Evolutionary conservation across 176 grass and related monocot genomes (phyloP).

Genomic region (Microstegium vimineum): DNA sequence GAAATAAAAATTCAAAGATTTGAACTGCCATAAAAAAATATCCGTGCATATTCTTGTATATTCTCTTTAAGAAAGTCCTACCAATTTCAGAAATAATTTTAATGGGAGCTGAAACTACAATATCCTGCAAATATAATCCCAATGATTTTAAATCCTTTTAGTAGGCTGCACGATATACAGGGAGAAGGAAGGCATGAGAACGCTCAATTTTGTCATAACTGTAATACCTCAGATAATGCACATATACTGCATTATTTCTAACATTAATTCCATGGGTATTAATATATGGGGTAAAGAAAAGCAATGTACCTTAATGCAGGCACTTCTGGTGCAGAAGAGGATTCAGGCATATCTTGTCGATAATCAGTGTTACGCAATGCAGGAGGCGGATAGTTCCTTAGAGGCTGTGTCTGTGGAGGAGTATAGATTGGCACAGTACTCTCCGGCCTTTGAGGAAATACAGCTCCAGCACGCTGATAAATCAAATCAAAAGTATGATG

Average conservation of each 20-base stretch:
- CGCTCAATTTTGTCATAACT: neutral
- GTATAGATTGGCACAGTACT: constrained; percentile 83
- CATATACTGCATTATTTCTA: neutral
- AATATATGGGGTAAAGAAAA: neutral
- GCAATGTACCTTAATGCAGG: constrained; percentile 62
- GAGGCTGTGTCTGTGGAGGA: constrained; percentile 83
- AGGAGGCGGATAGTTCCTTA: constrained; percentile 66
- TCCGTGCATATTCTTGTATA: neutral
- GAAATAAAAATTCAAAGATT: neutral
- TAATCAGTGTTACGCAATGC: constrained; percentile 53
- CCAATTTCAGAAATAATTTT: constrained; percentile 6
- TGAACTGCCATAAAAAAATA: neutral
- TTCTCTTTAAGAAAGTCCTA: neutral
- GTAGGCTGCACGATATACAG: neutral
- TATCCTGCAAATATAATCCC: neutral
- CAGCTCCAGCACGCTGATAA: constrained; percentile 78
- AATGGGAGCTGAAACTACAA: constrained; percentile 5
- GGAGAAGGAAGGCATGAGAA: neutral
- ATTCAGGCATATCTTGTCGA: constrained; percentile 57
- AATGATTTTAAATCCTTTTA: neutral
- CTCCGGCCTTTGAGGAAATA: constrained; percentile 81
- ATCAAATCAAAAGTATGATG: constrained; percentile 18
- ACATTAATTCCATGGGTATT: constrained; percentile 7
- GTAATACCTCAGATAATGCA: neutral
- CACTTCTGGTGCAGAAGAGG: constrained; percentile 53